phyloP scores from a whole-genome alignment of 306 rosid species.

The Comarum palustre region DNA sequence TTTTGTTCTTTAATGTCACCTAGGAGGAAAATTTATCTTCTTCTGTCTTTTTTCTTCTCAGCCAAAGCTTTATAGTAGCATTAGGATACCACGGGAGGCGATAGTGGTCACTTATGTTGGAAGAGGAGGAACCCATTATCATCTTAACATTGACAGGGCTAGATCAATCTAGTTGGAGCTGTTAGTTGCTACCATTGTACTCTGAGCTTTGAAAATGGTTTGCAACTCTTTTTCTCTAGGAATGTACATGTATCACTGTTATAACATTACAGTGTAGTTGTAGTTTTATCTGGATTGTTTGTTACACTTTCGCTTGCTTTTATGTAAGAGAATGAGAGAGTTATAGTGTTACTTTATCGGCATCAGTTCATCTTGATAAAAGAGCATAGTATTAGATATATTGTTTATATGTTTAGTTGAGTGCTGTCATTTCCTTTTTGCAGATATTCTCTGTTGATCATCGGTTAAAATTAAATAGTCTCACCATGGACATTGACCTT shows the following conservation, averaged over 20 bases:
- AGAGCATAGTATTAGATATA: background rate
- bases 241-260: background rate
- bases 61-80: constrained; percentile 5
- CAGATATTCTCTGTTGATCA: constrained; percentile 48
- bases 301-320: background rate
- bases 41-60: background rate
- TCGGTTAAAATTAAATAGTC: constrained; percentile 30
- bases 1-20: background rate
- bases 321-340: no score
- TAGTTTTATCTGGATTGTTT: background rate
- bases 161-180: constrained; percentile 14
- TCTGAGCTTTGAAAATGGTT: constrained; percentile 14
- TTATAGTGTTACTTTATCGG: background rate
- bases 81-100: constrained; percentile 10
- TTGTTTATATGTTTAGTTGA: constrained; percentile 6
- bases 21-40: background rate
- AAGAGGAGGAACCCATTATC: background rate
- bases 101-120: background rate
- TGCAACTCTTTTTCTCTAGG: constrained; percentile 10
- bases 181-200: background rate
- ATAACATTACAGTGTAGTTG: background rate
- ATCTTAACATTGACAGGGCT: constrained; percentile 12
- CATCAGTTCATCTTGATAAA: background rate
- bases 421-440: constrained; percentile 30
- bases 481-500: constrained; percentile 87